phyloP scores from a whole-genome alignment of 2,329 filamentous ascomycete genomes.

The Leptographium procerum region DNA sequence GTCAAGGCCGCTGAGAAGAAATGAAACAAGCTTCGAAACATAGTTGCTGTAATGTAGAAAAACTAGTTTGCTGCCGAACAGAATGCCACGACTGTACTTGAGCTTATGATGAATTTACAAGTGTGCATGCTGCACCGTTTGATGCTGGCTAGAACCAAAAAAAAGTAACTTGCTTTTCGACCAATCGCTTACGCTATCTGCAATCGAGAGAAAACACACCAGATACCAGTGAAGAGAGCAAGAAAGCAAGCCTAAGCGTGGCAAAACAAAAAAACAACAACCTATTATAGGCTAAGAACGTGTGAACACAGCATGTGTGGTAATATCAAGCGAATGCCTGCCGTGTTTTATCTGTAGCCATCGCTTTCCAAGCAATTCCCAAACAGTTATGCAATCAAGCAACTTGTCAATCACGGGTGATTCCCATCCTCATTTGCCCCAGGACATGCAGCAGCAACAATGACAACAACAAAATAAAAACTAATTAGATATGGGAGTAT shows the following conservation, averaged over 20 bases:
- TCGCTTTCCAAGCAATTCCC: neutral
- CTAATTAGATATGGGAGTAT: slow-evolving; percentile 1
- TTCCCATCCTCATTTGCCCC: slow-evolving; percentile 4
- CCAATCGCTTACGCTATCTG: neutral
- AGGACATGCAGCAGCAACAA: slow-evolving; percentile 6
- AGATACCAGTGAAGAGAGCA: neutral
- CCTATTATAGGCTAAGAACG: no score
- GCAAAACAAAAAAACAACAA: neutral
- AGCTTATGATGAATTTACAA: neutral
- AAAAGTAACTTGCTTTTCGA: neutral
- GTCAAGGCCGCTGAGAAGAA: slow-evolving; percentile 20
- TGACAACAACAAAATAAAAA: neutral
- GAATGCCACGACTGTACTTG: neutral
- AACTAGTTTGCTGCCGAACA: no score
- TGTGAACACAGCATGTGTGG: neutral
- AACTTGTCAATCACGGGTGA: neutral
- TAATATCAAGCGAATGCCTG: neutral
- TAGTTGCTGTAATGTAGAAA: no score
- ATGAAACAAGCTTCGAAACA: no score
- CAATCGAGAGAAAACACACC: neutral
- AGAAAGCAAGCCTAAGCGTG: neutral
- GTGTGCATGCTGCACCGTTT: no score
- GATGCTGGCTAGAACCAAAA: no score
- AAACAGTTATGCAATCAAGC: neutral
- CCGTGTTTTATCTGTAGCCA: neutral